Evolutionary conservation across 2,329 filamentous ascomycete genomes (phyloP), one percentile per base, ranked within the genome.

Genomic region (Ophiostoma himal-ulmi): DNA sequence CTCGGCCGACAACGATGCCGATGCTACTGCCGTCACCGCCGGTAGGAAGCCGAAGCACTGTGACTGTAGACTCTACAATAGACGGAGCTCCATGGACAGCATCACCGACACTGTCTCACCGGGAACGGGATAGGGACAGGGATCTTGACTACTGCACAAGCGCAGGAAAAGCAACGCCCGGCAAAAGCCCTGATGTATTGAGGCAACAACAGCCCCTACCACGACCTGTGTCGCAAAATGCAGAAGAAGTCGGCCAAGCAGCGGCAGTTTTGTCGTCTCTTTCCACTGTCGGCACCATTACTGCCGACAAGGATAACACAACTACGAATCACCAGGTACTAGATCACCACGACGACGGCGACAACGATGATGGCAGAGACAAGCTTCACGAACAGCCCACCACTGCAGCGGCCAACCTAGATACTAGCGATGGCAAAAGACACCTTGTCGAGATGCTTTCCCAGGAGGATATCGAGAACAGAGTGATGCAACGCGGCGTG

Each of bases 361-460:
- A 13, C 17, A 8, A 10, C 26, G 30, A 62, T 13, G n/a, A 36
- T 36, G 57, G 14, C 13, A 17, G 14, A 20, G 11, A 17, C 5
- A 11, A 60, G 4, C 3, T 6, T 30, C 54, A 17, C 5, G 11
- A 5, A 34, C 22, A 30, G 57, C n/a, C n/a, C 22, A 10, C 14
- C 2, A 37, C 17, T 5, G 10, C 20, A n/a, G 5, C 22, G 20
- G 4, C 34, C 6, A 36, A 37, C 34, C 52, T 22, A 22, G 52
- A 54, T 44, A 52, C 65, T 66, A 62, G 62, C 17, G 71, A 66
- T 17, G 68, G 69, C 37, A 70, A 70, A 62, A 54, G 71, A 11
- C 71, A 72, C 54, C 68, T 72, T 5, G 70, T 72, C 1, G 71
- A 71, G 67, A 72, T 72, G 71, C 70, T 72, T 0, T 62, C 71